Evolutionary conservation across 306 rosid species (phyloP).

Genomic region (Quercus engelmannii): DNA sequence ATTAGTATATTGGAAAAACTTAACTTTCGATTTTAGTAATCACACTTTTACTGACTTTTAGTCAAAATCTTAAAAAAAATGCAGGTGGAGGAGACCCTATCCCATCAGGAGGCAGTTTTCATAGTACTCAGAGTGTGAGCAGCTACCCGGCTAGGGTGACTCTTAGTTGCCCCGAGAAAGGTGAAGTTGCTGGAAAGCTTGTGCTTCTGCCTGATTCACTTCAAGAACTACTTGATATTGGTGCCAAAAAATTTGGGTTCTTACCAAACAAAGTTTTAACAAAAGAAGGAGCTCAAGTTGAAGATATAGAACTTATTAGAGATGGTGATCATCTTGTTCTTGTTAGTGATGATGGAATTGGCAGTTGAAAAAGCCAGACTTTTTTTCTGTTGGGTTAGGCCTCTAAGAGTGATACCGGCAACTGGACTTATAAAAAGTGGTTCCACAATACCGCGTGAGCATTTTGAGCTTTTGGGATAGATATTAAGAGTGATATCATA

Average conservation of each 20-base stretch:
- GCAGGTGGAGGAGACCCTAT: slow-evolving; percentile 30
- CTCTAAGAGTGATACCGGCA: not conserved
- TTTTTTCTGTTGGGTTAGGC: not conserved
- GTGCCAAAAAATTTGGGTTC: slow-evolving; percentile 49
- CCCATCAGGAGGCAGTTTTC: slow-evolving; percentile 10
- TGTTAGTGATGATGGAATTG: slow-evolving; percentile 9
- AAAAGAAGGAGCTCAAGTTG: slow-evolving; percentile 56
- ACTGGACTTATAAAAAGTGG: too few relatives aligned
- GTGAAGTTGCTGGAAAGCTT: slow-evolving; percentile 42
- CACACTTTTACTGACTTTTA: not conserved
- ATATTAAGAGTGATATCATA: not conserved
- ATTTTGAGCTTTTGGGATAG: not conserved
- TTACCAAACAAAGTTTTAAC: slow-evolving; percentile 45
- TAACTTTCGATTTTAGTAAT: not conserved
- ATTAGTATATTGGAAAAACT: not conserved
- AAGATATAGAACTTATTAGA: slow-evolving; percentile 51
- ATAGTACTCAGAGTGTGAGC: not conserved
- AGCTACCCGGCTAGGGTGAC: slow-evolving; percentile 38
- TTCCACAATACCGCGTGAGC: not conserved
- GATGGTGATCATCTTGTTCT: slow-evolving; percentile 65
- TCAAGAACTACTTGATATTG: slow-evolving; percentile 47
- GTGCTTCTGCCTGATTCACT: slow-evolving; percentile 50
- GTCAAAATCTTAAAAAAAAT: not conserved
- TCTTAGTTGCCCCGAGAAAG: slow-evolving; percentile 52
- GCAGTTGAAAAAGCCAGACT: not conserved